Evolutionary conservation across 805 yeast genomes (phyloP), one percentile per base, ranked within the genome.

Genomic region (Osmozyma mogii): DNA sequence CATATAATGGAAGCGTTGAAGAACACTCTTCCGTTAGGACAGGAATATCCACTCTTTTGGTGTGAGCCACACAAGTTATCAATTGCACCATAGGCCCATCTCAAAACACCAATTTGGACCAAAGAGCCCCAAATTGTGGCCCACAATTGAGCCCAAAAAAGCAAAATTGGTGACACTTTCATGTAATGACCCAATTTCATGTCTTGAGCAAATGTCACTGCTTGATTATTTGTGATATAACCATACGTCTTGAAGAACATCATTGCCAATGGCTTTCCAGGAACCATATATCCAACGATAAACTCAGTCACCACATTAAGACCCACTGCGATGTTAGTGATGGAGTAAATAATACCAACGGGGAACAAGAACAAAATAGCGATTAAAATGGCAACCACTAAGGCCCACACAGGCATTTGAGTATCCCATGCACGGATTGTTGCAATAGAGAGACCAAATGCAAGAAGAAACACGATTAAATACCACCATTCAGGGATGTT

Each of bases 131-230:
- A 59, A 22, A 63, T 42, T 18, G 68, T 61, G 29, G 70, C 70
- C 28, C 48, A 26, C 35, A 65, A 45, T 45, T 67, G 73, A 11
- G 64, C 68, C 37, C 51, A 44, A 42, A 66, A 67, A 24, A 64
- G 47, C 26, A 52, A 37, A 43, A 61, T 47, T 20, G 67, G 67
- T 18, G 57, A 56, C 17, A 58, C 41, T 44, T 63, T 75, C 45
- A 75, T 50, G 45, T 80, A 80, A 36, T 78, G 84, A 2, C 73
- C 83, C 47, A 73, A 48, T 43, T 78, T 78, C 62, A 72, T 69
- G 42, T 61, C 68, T 42, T 71, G 65, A 28, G 75, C 68, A 48
- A 57, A 61, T 12, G 61, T 51, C 30, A 67, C 59, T n/a, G 69
- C 72, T 47, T 68, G 73, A 36, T 51, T 56, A 43, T 75, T 79